These are phyloP conservation scores for Ilyonectria sp. DNA, from an alignment of 2,329 filamentous ascomycete species.

Conservation along the genomic window DNA sequence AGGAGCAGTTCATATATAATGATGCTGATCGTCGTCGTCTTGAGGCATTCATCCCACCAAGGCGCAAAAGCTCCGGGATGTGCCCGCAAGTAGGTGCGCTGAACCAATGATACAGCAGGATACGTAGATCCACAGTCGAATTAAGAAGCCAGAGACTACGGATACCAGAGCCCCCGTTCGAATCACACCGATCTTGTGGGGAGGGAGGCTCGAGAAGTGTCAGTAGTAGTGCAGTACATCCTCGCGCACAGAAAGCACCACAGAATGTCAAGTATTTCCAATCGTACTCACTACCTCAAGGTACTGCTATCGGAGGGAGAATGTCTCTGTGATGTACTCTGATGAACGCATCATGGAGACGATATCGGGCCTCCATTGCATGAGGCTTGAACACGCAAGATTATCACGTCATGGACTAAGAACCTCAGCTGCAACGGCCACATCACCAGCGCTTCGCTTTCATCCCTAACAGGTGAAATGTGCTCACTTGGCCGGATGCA, in stretches of 20 bases:
- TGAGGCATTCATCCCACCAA: not conserved
- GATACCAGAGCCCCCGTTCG: not conserved
- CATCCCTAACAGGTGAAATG: not conserved
- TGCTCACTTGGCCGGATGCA: not conserved
- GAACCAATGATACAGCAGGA: not conserved
- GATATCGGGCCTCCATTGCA: not conserved
- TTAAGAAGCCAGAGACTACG: not conserved
- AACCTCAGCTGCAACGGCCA: not conserved
- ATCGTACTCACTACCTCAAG: not conserved
- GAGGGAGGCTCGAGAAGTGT: not conserved
- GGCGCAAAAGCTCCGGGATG: not conserved
- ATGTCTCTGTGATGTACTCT: not conserved
- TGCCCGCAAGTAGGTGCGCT: not conserved
- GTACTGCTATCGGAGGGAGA: not conserved
- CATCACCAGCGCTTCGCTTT: conserved; percentile 4
- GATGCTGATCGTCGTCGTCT: not conserved
- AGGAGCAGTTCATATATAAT: not conserved
- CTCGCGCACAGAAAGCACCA: not conserved
- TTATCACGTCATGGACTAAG: not conserved
- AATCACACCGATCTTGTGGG: not conserved
- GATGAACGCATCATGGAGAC: conserved; percentile 1
- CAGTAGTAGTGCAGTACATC: not conserved
- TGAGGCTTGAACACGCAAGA: not conserved
- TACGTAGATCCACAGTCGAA: not conserved
- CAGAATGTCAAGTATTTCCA: not conserved